Conservation (phyloP, 2,329 filamentous ascomycete species). For the Colletotrichum orchidophilum region DNA sequence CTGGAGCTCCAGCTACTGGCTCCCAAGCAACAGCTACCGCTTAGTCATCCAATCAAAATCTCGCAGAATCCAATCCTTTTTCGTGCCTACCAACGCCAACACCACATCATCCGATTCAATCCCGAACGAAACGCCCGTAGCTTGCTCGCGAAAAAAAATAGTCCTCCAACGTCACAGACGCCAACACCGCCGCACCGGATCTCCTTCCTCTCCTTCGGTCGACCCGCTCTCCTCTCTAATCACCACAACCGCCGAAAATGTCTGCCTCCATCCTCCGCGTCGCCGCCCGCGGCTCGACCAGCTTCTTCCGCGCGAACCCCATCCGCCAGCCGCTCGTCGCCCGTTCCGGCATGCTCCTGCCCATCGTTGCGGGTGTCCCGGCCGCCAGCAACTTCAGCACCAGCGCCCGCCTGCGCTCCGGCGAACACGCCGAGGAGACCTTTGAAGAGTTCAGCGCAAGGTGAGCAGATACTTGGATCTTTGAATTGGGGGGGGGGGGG, state of each 20-base stretch:
- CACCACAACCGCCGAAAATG: constrained; percentile 54
- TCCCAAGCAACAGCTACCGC: constrained; percentile 18
- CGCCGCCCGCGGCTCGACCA: constrained; percentile 73
- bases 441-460: constrained; percentile 99
- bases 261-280: constrained; percentile 76
- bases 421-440: constrained; percentile 88
- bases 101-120: constrained; percentile 43
- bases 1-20: constrained; percentile 30
- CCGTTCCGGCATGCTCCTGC: constrained; percentile 60
- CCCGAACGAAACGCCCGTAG: constrained; percentile 35
- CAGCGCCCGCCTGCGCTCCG: constrained; percentile 61
- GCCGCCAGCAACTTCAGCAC: constrained; percentile 70
- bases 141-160: constrained; percentile 26
- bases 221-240: constrained; percentile 16
- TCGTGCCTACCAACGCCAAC: constrained; percentile 32
- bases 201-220: constrained; percentile 32
- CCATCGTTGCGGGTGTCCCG: constrained; percentile 56
- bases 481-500: neutral
- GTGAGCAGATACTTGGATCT: constrained; percentile 63
- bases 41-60: constrained; percentile 38
- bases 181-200: constrained; percentile 8
- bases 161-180: constrained; percentile 31
- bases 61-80: constrained; percentile 36
- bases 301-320: constrained; percentile 72
- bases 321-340: constrained; percentile 65